These are phyloP conservation scores for Rubroboletus pulcherrimus DNA, from an alignment of 768 basidiomycete species.

Conservation along the genomic window DNA sequence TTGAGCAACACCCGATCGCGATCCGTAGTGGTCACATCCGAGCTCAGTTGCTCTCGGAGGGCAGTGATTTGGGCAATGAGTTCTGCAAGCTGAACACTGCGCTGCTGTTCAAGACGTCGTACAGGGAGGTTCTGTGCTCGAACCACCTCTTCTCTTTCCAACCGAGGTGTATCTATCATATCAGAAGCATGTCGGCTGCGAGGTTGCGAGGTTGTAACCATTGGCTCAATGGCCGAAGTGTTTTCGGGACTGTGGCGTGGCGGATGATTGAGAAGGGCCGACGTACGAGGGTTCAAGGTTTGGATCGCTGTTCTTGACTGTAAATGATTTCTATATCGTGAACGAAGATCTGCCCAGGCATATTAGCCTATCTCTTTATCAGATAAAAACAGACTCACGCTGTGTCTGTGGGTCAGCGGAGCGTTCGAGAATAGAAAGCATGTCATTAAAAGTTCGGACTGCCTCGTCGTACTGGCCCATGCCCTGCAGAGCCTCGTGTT, in stretches of 20 bases:
- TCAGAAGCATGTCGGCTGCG: no score
- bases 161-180: background rate
- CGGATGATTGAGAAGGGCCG: no score
- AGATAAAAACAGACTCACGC: background rate
- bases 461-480: constrained; percentile 14
- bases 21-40: background rate
- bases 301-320: background rate
- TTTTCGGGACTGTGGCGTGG: background rate
- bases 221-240: background rate
- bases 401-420: background rate
- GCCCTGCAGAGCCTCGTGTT: background rate
- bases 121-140: background rate
- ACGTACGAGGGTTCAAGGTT: background rate
- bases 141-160: background rate
- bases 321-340: background rate
- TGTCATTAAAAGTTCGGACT: background rate
- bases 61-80: background rate
- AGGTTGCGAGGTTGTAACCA: background rate
- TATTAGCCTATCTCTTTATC: background rate
- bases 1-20: background rate
- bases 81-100: background rate
- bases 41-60: background rate
- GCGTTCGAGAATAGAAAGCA: background rate
- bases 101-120: background rate
- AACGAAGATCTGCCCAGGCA: background rate